phyloP scores from a whole-genome alignment of 352 stramenopile species.

The Globisporangium parvum region DNA sequence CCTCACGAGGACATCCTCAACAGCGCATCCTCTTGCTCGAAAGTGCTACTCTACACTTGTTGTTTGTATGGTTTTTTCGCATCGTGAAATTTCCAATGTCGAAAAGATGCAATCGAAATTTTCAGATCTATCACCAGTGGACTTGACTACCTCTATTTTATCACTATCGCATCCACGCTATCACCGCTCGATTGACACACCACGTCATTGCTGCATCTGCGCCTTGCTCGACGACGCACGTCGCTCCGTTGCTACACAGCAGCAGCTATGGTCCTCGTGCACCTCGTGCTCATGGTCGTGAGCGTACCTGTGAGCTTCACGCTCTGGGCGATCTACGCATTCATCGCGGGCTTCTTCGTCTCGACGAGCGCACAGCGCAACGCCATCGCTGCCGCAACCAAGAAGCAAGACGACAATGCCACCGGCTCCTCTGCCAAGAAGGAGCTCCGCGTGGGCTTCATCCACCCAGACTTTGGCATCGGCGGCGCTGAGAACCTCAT shows the following conservation, averaged over 20 bases:
- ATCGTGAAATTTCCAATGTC: too few relatives aligned
- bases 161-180: too few relatives aligned
- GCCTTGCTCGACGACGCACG: neutral
- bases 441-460: constrained; percentile 85
- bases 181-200: too few relatives aligned
- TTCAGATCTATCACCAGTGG: too few relatives aligned
- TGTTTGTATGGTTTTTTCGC: too few relatives aligned
- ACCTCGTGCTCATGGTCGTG: constrained; percentile 9
- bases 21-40: too few relatives aligned
- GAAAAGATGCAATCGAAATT: too few relatives aligned
- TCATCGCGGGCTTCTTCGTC: constrained; percentile 9
- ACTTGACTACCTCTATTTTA: too few relatives aligned
- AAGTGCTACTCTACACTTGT: too few relatives aligned
- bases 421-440: neutral
- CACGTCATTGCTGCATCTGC: neutral
- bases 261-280: constrained; percentile 7
- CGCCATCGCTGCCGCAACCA: neutral
- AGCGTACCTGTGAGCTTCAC: constrained; percentile 10
- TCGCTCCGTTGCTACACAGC: neutral
- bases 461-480: constrained; percentile 98
- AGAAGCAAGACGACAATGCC: neutral
- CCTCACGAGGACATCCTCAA: too few relatives aligned
- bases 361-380: constrained; percentile 3
- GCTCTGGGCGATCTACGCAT: constrained; percentile 9
- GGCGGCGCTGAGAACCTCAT: constrained; percentile 94